Evolutionary conservation across 106 monocot genomes (phyloP), one percentile per base, ranked within the genome.

Genomic region (Dactylorhiza incarnata): DNA sequence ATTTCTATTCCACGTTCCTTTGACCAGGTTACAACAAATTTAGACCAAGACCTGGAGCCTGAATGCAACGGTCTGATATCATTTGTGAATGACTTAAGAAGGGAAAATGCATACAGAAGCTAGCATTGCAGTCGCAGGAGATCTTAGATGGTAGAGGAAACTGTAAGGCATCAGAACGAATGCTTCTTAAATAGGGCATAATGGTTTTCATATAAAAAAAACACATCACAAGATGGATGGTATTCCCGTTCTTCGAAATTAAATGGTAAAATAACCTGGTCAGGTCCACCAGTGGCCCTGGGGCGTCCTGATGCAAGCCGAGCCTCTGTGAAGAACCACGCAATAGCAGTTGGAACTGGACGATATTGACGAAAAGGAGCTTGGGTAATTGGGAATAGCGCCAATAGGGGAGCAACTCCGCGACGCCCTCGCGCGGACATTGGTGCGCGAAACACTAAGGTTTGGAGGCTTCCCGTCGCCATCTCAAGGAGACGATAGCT

Each of bases 391-490:
- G 22, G 7, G 10, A 23, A 72, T 20, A 9, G 26, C 17, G 69
- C 69, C 43, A n/a, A 17, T 25, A 14, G 19, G 14, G 72, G 20
- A 49, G 11, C 49, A 49, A 14, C 48, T 49, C 72, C 3, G 37
- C 37, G 37, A 37, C 37, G 37, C 37, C 37, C 22, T 72, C 49
- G 22, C 22, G 2, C 44, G 12, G 22, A 3, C 23, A 23, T 19
- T 22, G 72, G 48, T 9, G 23, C 5, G 9, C 14, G 23, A 49
- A 24, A 72, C 72, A 20, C 49, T 9, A 49, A 17, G 20, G 23
- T 48, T 48, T n/a, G 49, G 72, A 72, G 7, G 22, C 5, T 72
- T 72, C 48, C 72, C 48, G 48, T 49, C 72, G 48, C 49, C 72
- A 72, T 72, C 72, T 72, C 20, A 11, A 22, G 48, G 12, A 49